These are phyloP conservation scores for Trichoderma virens DNA, from an alignment of 495 filamentous ascomycete species.

Conservation along the genomic window DNA sequence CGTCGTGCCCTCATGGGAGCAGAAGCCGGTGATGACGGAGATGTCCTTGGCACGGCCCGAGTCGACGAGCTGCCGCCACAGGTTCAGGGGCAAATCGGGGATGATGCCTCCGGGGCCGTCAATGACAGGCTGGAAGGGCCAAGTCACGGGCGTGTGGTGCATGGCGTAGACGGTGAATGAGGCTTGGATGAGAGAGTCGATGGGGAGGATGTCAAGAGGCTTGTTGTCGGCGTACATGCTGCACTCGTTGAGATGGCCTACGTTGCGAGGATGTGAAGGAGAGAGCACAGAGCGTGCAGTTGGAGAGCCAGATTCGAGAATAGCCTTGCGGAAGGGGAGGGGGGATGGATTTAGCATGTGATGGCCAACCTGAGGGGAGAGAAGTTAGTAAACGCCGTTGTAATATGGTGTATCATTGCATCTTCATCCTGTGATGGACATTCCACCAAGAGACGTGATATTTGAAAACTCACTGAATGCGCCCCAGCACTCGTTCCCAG, in stretches of 20 bases:
- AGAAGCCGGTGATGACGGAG: constrained; percentile 58
- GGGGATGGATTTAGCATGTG: constrained; percentile 39
- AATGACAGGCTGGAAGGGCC: constrained; percentile 63
- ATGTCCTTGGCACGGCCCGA: constrained; percentile 33
- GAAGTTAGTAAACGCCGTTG: no score
- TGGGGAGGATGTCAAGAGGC: constrained; percentile 43
- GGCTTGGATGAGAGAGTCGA: constrained; percentile 37
- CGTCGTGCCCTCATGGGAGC: constrained; percentile 55
- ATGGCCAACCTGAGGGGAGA: constrained; percentile 48
- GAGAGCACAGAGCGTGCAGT: constrained; percentile 53
- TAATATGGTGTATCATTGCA: no score
- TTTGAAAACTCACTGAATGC: constrained; percentile 43
- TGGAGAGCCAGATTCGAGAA: constrained; percentile 56
- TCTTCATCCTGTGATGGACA: no score
- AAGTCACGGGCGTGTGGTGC: constrained; percentile 48
- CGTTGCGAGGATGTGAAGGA: constrained; percentile 45
- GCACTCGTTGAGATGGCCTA: constrained; percentile 31
- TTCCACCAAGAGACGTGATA: background rate
- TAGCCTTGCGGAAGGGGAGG: constrained; percentile 51
- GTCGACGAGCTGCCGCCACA: constrained; percentile 44
- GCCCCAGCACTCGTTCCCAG: constrained; percentile 62
- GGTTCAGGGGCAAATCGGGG: constrained; percentile 45
- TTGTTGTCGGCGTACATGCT: constrained; percentile 31
- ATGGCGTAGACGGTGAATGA: constrained; percentile 43
- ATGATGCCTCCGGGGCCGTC: constrained; percentile 48